Base-by-base conservation (phyloP, 176 grass and related monocot species). In the Guadua angustifolia region DNA sequence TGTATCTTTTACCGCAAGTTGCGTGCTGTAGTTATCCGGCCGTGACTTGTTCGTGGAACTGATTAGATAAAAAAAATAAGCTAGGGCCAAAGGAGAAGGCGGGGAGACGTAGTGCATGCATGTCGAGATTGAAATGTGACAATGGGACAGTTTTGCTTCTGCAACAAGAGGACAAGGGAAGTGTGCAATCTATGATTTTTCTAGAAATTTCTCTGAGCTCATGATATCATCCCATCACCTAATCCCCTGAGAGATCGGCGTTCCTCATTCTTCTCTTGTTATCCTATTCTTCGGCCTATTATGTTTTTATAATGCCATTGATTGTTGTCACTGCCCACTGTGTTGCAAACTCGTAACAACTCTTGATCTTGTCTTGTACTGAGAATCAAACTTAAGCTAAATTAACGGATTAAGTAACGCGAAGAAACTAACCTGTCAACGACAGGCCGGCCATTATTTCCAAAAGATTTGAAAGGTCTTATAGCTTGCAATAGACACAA, bases 151-250 rank as follows among this genome's bases (percentile, higher is more conserved):
- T 39, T 19, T 49, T 67, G 79, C 32, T 64, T 86, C 66, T 14
- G 43, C 62, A 1, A 79, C 78, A 82, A 69, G 56, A 71, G 15
- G 80, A 86, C 81, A 33, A 72, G 12, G 44, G 4, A 62, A 71
- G 50, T 9, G 82, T 2, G 15, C 62, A 86, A 73, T 60, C 50
- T 83, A 18, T 84, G 66, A 13, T 64, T 73, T 57, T 64, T 79
- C 75, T 80, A 42, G 1, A 79, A 87, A 10, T 19, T 26, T 38
- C 40, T 64, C 50, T 29, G 19, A 25, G 10, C 75, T 82, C 85
- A 77, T 92, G 94, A 88, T 88, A 88, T 86, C 87, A 86, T 71
- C 79, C 72, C 86, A 51, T 79, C 85, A 97, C 85, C 94, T 82
- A 94, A 94, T 79, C 87, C 91, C 71, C 88, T 60, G 26, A 78